Percentiles rank a stretch among this genome's conserved stretches.
phyloP scores from a whole-genome alignment of 768 basidiomycete species.

The Mycena metata region DNA sequence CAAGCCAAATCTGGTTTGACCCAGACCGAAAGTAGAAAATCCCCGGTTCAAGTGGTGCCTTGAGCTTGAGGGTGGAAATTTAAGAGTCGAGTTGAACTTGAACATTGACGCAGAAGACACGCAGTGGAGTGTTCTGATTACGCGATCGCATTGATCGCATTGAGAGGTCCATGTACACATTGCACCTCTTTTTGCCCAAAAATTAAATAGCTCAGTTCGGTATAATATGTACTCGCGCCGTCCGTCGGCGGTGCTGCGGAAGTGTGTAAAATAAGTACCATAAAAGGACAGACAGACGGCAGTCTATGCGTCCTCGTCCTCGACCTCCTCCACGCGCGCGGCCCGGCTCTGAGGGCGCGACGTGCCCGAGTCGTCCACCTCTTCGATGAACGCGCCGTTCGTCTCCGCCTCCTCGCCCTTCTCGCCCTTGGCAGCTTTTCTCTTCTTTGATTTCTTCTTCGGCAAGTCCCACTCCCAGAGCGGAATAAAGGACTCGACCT shows the following conservation, averaged over 20 bases:
- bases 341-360: constrained; percentile 58
- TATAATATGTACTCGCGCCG: constrained; percentile 26
- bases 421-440: constrained; percentile 43
- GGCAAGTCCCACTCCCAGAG: constrained; percentile 92
- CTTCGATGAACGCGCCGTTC: constrained; percentile 61
- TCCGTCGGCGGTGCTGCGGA: neutral
- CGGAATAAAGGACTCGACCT: constrained; percentile 98
- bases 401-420: constrained; percentile 36
- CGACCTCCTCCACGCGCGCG: constrained; percentile 63
- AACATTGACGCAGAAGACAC: no score
- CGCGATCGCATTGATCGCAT: no score
- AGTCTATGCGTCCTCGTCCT: constrained; percentile 55
- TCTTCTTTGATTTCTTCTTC: constrained; percentile 56
- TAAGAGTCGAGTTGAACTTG: no score
- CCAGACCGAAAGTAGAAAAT: no score
- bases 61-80: no score
- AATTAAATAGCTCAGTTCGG: constrained; percentile 23
- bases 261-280: constrained; percentile 28
- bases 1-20: no score
- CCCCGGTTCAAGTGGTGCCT: no score
- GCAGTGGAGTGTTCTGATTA: no score
- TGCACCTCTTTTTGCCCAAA: neutral
- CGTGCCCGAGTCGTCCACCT: constrained; percentile 58
- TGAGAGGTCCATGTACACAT: no score
- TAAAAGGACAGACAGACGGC: constrained; percentile 47